phyloP scores from a whole-genome alignment of 805 yeast species.

The Nakazawaea peltata region DNA sequence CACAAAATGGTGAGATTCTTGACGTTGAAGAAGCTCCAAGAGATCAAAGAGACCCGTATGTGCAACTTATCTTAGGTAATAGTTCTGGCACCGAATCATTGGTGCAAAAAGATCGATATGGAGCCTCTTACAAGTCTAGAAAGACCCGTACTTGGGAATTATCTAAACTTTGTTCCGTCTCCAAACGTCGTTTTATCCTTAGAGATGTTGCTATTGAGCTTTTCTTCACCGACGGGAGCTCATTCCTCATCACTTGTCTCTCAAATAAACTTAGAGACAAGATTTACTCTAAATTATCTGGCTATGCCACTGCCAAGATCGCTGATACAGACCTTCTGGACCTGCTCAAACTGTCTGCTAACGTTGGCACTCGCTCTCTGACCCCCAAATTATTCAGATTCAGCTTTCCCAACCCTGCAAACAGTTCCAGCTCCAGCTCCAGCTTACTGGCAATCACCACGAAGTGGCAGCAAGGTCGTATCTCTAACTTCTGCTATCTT shows the following conservation, averaged over 20 bases:
- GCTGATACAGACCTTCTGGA: constrained; percentile 48
- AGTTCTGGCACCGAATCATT: too few species aligned
- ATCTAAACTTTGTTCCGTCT: constrained; percentile 49
- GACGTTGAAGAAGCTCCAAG: constrained; percentile 61
- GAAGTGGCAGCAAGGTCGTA: constrained; percentile 69
- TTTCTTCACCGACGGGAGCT: constrained; percentile 66
- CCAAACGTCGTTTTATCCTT: constrained; percentile 67
- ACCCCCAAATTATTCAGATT: constrained; percentile 10
- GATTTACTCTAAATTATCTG: constrained; percentile 40
- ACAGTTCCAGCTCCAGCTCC: constrained; percentile 24
- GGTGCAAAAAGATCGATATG: constrained; percentile 17
- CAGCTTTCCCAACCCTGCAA: constrained; percentile 29
- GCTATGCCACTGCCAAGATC: constrained; percentile 39
- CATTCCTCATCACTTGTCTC: constrained; percentile 60
- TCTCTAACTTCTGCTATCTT: constrained; percentile 77
- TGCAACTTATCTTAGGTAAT: constrained; percentile 49
- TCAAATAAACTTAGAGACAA: constrained; percentile 45
- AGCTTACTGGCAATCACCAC: constrained; percentile 43
- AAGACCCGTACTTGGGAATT: constrained; percentile 53
- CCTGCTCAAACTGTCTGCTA: constrained; percentile 43
- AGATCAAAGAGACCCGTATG: constrained; percentile 57
- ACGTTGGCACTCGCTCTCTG: not conserved
- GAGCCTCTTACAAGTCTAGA: constrained; percentile 16
- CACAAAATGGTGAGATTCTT: constrained; percentile 44
- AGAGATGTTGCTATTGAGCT: constrained; percentile 78